phyloP scores from a whole-genome alignment of 345 rosid genomes.

The Rhizophora apiculata region DNA sequence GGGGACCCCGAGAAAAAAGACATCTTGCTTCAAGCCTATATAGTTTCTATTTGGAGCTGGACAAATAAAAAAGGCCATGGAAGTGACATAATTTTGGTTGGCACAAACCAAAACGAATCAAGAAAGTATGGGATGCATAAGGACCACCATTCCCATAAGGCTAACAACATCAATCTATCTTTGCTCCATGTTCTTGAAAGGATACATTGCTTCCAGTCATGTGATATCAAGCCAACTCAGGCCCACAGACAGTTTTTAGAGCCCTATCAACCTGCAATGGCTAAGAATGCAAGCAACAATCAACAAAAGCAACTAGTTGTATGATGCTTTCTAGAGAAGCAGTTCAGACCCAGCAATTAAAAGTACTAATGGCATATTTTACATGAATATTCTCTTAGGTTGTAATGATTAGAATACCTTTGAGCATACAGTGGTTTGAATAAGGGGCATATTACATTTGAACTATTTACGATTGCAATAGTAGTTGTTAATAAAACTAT shows the following conservation, averaged over 20 bases:
- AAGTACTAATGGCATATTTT: neutral
- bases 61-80: slow-evolving; percentile 22
- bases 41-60: slow-evolving; percentile 21
- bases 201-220: slow-evolving; percentile 44
- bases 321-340: slow-evolving; percentile 15
- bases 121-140: slow-evolving; percentile 23
- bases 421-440: too few species aligned
- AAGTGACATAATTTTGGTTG: slow-evolving; percentile 29
- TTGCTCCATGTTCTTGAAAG: slow-evolving; percentile 35
- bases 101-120: slow-evolving; percentile 25
- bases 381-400: too few species aligned
- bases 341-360: slow-evolving; percentile 2
- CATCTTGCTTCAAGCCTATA: slow-evolving; percentile 16
- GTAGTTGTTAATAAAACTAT: too few species aligned
- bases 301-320: slow-evolving; percentile 1
- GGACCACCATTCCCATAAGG: slow-evolving; percentile 39
- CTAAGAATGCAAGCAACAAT: slow-evolving; percentile 31
- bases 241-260: slow-evolving; percentile 35
- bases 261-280: slow-evolving; percentile 30
- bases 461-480: too few species aligned
- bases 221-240: slow-evolving; percentile 34
- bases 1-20: slow-evolving; percentile 33
- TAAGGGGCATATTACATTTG: too few species aligned
- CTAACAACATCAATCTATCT: slow-evolving; percentile 31
- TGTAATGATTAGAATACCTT: too few species aligned